Conservation (phyloP, 139 green algal genomes). For the Tetraselmis chui region DNA sequence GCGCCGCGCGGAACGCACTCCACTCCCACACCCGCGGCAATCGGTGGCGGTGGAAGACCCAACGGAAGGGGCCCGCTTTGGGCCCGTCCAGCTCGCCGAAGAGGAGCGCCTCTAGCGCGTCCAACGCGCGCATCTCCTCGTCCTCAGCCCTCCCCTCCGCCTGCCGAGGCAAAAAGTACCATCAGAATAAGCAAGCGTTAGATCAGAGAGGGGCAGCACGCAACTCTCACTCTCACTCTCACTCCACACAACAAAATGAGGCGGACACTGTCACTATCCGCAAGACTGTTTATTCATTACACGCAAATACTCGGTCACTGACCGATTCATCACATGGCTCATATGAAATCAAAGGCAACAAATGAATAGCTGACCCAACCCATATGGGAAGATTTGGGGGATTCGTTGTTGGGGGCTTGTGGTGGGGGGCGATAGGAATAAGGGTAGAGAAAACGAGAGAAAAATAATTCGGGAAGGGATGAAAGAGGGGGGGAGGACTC, state of each 20-base stretch:
- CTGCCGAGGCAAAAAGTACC: not conserved
- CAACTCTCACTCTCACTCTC: not conserved
- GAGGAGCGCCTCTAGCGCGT: not conserved
- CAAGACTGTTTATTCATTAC: not conserved
- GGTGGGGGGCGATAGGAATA: too few species aligned
- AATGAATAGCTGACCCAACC: not conserved
- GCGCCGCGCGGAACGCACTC: not conserved
- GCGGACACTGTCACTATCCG: not conserved
- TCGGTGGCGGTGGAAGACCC: not conserved
- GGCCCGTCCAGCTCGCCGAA: not conserved
- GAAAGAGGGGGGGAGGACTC: not conserved
- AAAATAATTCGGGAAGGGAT: too few species aligned
- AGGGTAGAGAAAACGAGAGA: too few species aligned
- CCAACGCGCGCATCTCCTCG: not conserved
- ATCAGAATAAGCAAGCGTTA: not conserved
- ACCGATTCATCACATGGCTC: not conserved
- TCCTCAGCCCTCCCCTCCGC: not conserved
- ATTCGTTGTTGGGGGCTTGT: not conserved
- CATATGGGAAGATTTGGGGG: not conserved
- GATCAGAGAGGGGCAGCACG: not conserved
- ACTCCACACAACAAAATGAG: not conserved
- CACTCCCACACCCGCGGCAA: not conserved
- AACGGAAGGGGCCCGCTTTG: not conserved
- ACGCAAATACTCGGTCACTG: not conserved
- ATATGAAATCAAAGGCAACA: not conserved